Base-by-base conservation (phyloP, 257 asterid species). In the Linaria vulgaris region DNA sequence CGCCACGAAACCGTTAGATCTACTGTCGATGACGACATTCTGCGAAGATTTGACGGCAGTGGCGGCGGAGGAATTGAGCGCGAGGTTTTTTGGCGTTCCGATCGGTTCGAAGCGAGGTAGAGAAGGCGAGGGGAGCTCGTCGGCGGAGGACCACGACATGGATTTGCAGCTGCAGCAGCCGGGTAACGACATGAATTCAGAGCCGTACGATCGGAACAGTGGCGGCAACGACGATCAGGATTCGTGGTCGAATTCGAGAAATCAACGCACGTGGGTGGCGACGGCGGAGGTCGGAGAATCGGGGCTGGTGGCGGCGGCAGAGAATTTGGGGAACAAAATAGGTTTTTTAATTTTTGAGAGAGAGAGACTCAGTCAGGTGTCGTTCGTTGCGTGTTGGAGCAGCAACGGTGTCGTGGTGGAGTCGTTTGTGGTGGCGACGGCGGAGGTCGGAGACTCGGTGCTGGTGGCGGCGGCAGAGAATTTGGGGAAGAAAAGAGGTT, bases 101-200 rank as follows among this genome's bases (percentile, higher is more conserved):
- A 70, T 78, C 9, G 71, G 82, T 0, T 51, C 22, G 59, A 81
- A 81, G 41, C 76, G 87, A 2, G 69, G 74, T 34, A 70, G 79
- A 64, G 77, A 70, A 16, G 66, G 41, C 4, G 80, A 75, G 23
- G 67, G 78, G 56, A 38, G 76, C 9, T 56, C 72, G n/a, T n/a
- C n/a, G n/a, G n/a, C 68, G 37, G 64, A 61, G 64, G 73, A 55
- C 55, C 59, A 64, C 5, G 74, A 56, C 0, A 67, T 67, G 82
- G 78, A 74, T 59, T 31, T 81, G 72, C 82, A 75, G 72, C 78
- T 81, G 69, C 78, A 78, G 67, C 83, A 43, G 43, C 83, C 82
- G 3, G 72, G 74, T 0, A 44, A 34, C 14, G 71, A 70, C 2
- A 39, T 73, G 2, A 78, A 78, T 74, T 52, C 76, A 0, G 80